Conservation (phyloP, 306 rosid genomes). For the Casuarina equisetifolia region DNA sequence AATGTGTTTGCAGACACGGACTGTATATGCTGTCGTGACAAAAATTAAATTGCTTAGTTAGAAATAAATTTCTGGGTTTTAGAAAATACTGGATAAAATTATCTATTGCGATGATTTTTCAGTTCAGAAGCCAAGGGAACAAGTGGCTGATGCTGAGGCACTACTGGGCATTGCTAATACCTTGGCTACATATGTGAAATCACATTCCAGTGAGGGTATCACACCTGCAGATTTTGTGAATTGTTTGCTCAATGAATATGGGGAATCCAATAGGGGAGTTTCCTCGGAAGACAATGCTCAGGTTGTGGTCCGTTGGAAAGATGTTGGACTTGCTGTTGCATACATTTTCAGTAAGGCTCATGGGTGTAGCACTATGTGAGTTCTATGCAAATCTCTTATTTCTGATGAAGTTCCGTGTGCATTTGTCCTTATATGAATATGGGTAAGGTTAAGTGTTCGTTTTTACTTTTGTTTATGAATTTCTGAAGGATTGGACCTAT, state of each 20-base stretch:
- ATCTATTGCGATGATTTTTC: conserved; percentile 10
- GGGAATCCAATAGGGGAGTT: conserved; percentile 12
- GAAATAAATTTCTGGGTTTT: too few relatives aligned
- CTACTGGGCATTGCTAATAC: conserved; percentile 59
- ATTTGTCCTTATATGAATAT: neutral
- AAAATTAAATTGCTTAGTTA: too few relatives aligned
- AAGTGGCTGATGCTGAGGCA: conserved; percentile 85
- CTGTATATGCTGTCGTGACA: too few relatives aligned
- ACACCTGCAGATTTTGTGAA: conserved; percentile 67
- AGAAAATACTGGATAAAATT: neutral
- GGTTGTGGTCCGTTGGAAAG: conserved; percentile 45
- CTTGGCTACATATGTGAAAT: conserved; percentile 53
- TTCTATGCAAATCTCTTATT: neutral
- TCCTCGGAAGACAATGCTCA: conserved; percentile 4
- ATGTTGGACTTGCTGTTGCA: conserved; percentile 50
- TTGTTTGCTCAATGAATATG: conserved; percentile 52
- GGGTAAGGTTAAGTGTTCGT: neutral
- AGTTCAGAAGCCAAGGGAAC: conserved; percentile 85
- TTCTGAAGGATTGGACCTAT: conserved; percentile 79
- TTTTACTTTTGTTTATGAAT: neutral
- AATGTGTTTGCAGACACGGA: too few relatives aligned
- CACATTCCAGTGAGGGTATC: conserved; percentile 56
- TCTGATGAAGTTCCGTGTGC: neutral
- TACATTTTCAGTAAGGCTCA: conserved; percentile 50
- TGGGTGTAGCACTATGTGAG: conserved; percentile 76